These are phyloP conservation scores for Graphilbum ipis-grandicollis DNA, from an alignment of 2,329 filamentous ascomycete species.

Conservation along the genomic window DNA sequence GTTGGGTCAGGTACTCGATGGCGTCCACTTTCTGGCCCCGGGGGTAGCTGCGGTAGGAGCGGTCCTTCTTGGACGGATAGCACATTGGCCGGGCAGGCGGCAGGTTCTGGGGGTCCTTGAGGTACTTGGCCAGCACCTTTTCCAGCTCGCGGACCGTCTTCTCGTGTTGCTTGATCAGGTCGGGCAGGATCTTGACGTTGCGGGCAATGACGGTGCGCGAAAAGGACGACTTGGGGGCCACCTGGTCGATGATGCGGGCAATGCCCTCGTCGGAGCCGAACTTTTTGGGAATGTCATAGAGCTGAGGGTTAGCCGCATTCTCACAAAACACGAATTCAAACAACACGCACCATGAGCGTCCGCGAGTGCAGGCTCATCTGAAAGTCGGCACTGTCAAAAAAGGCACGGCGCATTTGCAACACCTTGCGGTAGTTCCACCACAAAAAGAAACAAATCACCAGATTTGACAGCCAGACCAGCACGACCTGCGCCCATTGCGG, in stretches of 20 bases:
- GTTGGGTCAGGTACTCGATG: constrained; percentile 78
- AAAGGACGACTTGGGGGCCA: constrained; percentile 62
- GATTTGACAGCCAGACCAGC: constrained; percentile 48
- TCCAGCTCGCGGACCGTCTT: constrained; percentile 69
- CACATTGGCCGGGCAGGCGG: constrained; percentile 64
- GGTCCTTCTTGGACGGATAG: constrained; percentile 65
- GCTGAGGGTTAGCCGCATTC: too few relatives aligned
- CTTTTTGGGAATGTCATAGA: constrained; percentile 71
- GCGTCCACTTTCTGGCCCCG: constrained; percentile 70
- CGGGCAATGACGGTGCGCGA: constrained; percentile 71
- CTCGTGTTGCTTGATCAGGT: constrained; percentile 71
- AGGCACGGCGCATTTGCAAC: constrained; percentile 50
- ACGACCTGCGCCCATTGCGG: constrained; percentile 43
- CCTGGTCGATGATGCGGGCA: constrained; percentile 60
- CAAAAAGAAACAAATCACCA: constrained; percentile 62
- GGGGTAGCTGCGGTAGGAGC: constrained; percentile 43
- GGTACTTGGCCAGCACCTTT: constrained; percentile 68
- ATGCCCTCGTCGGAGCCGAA: constrained; percentile 74
- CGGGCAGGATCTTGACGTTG: constrained; percentile 80
- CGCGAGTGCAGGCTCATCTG: constrained; percentile 70
- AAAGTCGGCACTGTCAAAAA: constrained; percentile 77
- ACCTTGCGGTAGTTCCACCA: constrained; percentile 83
- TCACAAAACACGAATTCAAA: too few relatives aligned
- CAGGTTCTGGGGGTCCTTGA: constrained; percentile 70
- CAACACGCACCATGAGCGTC: constrained; percentile 46